Conservation (phyloP, 2,329 filamentous ascomycete genomes). For the Trichophyton schoenleinii region DNA sequence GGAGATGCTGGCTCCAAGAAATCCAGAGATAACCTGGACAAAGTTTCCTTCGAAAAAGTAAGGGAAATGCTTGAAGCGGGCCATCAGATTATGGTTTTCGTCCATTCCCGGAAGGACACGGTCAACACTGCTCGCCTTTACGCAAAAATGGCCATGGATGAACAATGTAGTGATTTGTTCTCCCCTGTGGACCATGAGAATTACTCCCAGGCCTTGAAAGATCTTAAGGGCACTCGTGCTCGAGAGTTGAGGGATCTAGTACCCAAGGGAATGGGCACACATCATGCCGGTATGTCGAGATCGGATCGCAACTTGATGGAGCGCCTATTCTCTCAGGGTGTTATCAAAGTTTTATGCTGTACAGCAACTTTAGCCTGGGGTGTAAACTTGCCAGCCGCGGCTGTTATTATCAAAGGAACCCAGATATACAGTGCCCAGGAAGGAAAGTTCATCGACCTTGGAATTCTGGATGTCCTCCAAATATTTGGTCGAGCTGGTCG, state of each 20-base stretch:
- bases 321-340: conserved; percentile 73
- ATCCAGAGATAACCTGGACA: conserved; percentile 79
- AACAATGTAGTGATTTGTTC: conserved; percentile 67
- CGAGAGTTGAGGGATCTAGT: conserved; percentile 80
- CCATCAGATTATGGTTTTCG: conserved; percentile 99
- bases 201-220: conserved; percentile 66
- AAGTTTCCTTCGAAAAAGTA: conserved; percentile 83
- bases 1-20: conserved; percentile 53
- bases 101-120: conserved; percentile 92
- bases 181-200: conserved; percentile 66
- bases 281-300: conserved; percentile 93
- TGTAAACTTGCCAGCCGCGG: conserved; percentile 93
- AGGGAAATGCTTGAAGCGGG: conserved; percentile 78
- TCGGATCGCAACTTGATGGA: conserved; percentile 95
- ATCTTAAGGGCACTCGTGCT: conserved; percentile 75
- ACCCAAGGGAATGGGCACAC: conserved; percentile 81
- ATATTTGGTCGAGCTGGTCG: conserved; percentile 97
- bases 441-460: conserved; percentile 90
- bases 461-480: conserved; percentile 91
- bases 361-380: conserved; percentile 96
- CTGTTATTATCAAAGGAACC: conserved; percentile 95
- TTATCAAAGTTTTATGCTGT: conserved; percentile 96
- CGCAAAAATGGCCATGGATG: conserved; percentile 71
- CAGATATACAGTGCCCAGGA: conserved; percentile 94
- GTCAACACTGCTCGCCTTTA: conserved; percentile 75